Evolutionary conservation across 345 rosid genomes (phyloP).

Genomic region (Hypericum androsaemum): DNA sequence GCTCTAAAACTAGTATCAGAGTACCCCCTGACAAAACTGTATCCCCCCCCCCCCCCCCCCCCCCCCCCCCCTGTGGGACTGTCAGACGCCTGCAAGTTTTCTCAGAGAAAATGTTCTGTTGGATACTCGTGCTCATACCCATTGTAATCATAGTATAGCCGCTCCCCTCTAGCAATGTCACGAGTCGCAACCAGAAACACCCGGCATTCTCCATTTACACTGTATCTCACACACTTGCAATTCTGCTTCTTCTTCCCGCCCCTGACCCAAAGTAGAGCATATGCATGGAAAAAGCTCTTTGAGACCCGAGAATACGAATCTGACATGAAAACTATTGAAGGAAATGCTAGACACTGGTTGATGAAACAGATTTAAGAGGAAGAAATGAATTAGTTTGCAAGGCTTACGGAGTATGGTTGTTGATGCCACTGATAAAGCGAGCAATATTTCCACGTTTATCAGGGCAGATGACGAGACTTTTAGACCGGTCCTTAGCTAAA

Average conservation of each 20-base stretch:
- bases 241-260: slow-evolving; percentile 86
- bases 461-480: slow-evolving; percentile 75
- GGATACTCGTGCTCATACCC: slow-evolving; percentile 93
- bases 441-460: slow-evolving; percentile 75
- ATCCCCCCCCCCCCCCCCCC: too few species aligned
- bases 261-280: slow-evolving; percentile 43
- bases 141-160: slow-evolving; percentile 91
- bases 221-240: slow-evolving; percentile 87
- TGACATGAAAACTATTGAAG: not conserved
- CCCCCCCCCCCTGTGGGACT: slow-evolving; percentile 12
- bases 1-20: too few species aligned
- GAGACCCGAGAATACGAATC: not conserved
- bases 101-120: slow-evolving; percentile 76
- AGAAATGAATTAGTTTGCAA: slow-evolving; percentile 8
- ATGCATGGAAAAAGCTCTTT: too few species aligned
- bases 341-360: not conserved
- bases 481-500: slow-evolving; percentile 47
- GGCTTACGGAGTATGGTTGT: slow-evolving; percentile 74
- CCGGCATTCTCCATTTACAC: slow-evolving; percentile 68
- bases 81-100: slow-evolving; percentile 16
- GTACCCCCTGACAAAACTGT: slow-evolving; percentile 26
- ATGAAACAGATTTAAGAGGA: not conserved
- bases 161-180: slow-evolving; percentile 74
- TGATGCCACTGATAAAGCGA: slow-evolving; percentile 83
- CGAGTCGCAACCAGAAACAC: slow-evolving; percentile 84